Percentiles rank a stretch among this genome's conserved stretches.
Evolutionary conservation across 1,139 yeast genomes (phyloP).

Genomic region (Pneumocystis sp.): DNA sequence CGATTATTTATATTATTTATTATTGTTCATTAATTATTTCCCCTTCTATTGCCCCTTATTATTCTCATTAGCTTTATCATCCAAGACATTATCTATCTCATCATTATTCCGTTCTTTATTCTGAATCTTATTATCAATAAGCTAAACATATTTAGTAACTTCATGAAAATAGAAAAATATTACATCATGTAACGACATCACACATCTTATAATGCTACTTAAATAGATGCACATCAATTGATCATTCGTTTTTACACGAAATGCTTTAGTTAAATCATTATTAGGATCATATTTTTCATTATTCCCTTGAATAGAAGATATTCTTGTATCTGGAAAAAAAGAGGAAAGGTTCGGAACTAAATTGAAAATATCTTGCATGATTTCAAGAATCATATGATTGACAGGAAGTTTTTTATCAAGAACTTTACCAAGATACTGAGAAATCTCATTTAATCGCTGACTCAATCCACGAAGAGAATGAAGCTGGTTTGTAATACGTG

Average conservation of each 20-base stretch:
- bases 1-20: background rate
- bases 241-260: slow-evolving; percentile 85
- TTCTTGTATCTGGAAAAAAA: slow-evolving; percentile 15
- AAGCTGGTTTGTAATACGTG: slow-evolving; percentile 75
- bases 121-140: slow-evolving; percentile 87
- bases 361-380: slow-evolving; percentile 87
- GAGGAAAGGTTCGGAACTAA: slow-evolving; percentile 66
- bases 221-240: slow-evolving; percentile 88
- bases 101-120: slow-evolving; percentile 24
- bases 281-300: slow-evolving; percentile 23
- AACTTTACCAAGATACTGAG: slow-evolving; percentile 64
- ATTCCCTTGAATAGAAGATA: slow-evolving; percentile 15
- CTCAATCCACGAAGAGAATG: slow-evolving; percentile 79
- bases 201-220: slow-evolving; percentile 79
- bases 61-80: background rate
- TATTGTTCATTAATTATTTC: background rate
- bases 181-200: slow-evolving; percentile 81
- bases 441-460: slow-evolving; percentile 64
- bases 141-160: slow-evolving; percentile 14
- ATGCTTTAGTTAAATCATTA: slow-evolving; percentile 46
- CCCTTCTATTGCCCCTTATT: background rate
- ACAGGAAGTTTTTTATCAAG: slow-evolving; percentile 60
- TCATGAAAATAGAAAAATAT: background rate
- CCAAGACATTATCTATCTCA: background rate
- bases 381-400: slow-evolving; percentile 80